Evolutionary conservation across 495 filamentous ascomycete species (phyloP), one percentile per base, ranked within the genome.

Genomic region (Trichoderma erinaceum): DNA sequence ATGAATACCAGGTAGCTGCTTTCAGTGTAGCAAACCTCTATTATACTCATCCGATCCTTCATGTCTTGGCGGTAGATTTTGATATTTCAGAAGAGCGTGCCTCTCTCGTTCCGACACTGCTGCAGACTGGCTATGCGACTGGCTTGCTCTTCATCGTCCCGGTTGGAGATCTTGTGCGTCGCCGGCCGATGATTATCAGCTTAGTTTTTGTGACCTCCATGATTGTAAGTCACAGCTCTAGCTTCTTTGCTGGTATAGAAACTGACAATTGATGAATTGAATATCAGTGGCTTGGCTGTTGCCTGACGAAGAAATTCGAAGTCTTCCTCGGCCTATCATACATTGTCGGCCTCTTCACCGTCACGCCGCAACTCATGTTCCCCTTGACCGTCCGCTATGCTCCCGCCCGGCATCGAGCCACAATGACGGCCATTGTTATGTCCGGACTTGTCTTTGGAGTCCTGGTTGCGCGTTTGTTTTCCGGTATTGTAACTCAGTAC

Each of bases 291-390:
- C 81, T 94, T 52, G 87, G 85, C 0, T 79, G 93, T 18, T 93
- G 90, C 68, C 73, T 93, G 1, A 93, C 91, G 0, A 77, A 78
- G 12, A 84, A 81, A 1, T 90, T 92, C 71, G 69, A 78, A 2
- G 79, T 82, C 29, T 94, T 96, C 76, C 78, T 84, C 3, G 85
- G 80, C 13, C 78, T 94, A 67, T 90, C 87, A 18, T 93, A 89
- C 74, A 73, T 94, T 46, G 84, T 84, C 29, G 86, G 87, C 16
- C 71, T 90, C n/a, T 87, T 89, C 12, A 96, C 92, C 2, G 91
- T 96, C 5, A 94, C 92, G 13, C 92, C 92, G 0, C 91, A 95
- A 77, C 82, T 92, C 64, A 89, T 94, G 89, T 88, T 96, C 21
- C 92, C 92, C 0, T 78, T 96, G 0, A 90, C 93, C 5, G 91